These are phyloP conservation scores for Eucalyptus marginata DNA, from an alignment of 345 rosid species.

Conservation along the genomic window DNA sequence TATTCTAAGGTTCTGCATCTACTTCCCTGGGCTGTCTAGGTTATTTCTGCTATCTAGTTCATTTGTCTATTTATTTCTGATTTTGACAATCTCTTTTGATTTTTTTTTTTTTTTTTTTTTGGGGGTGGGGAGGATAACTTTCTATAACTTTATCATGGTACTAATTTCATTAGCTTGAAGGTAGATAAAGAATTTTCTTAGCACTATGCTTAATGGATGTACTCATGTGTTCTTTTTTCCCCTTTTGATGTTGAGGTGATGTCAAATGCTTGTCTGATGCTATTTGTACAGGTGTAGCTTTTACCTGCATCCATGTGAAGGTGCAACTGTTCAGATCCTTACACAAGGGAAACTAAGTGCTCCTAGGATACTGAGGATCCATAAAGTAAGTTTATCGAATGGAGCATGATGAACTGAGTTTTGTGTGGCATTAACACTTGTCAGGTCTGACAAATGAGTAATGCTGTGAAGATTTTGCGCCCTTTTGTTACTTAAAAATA, in stretches of 20 bases:
- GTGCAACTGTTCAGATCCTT: constrained; percentile 67
- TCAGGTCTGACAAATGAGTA: background rate
- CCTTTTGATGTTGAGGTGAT: background rate
- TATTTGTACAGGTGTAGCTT: constrained; percentile 77
- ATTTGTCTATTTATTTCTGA: background rate
- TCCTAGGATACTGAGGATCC: constrained; percentile 94
- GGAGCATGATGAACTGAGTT: background rate
- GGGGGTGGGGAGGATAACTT: background rate
- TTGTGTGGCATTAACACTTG: background rate
- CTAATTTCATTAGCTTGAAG: background rate
- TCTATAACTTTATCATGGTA: background rate
- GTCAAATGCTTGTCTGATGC: background rate
- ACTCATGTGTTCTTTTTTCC: background rate
- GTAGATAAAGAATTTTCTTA: background rate
- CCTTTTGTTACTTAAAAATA: background rate
- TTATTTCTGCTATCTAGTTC: background rate
- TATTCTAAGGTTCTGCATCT: background rate
- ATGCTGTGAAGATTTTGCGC: background rate
- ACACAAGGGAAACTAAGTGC: constrained; percentile 98
- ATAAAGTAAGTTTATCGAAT: constrained; percentile 48
- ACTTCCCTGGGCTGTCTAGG: background rate
- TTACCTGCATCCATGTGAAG: constrained; percentile 92
- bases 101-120: background rate
- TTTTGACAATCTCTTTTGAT: background rate
- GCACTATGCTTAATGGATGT: background rate